These are phyloP conservation scores for Salvia sclarea DNA, from an alignment of 305 asterid species.

Conservation along the genomic window DNA sequence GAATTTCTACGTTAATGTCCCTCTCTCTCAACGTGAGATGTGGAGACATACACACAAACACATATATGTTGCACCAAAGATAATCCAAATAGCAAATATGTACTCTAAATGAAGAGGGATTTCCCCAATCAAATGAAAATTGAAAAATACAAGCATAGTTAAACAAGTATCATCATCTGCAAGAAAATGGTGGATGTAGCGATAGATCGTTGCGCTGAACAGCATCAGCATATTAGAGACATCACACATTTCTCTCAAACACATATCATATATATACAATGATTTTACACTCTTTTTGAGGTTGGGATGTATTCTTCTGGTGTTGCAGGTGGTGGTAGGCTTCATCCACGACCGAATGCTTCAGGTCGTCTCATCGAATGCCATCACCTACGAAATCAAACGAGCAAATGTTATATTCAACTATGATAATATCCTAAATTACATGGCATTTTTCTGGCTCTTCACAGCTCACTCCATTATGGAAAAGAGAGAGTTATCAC, in stretches of 20 bases:
- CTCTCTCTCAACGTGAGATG: neutral
- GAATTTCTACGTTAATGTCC: no score
- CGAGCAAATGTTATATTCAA: slow-evolving; percentile 5
- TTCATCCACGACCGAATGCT: slow-evolving; percentile 36
- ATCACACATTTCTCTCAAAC: slow-evolving; percentile 35
- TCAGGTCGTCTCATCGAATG: slow-evolving; percentile 71
- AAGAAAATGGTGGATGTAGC: slow-evolving; percentile 24
- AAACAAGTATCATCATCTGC: slow-evolving; percentile 8
- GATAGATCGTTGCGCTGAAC: slow-evolving; percentile 25
- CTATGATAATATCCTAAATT: no score
- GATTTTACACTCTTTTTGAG: slow-evolving; percentile 38
- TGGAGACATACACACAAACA: neutral
- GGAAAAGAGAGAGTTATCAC: no score
- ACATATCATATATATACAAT: slow-evolving; percentile 48
- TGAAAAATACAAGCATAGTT: neutral
- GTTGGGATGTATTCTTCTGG: slow-evolving; percentile 16
- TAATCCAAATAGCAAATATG: slow-evolving; percentile 11
- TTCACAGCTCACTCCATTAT: no score
- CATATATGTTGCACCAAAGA: neutral
- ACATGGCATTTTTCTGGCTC: no score
- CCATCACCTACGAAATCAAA: slow-evolving; percentile 62
- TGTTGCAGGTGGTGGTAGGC: slow-evolving; percentile 30
- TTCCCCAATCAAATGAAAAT: slow-evolving; percentile 20
- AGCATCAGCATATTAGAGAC: slow-evolving; percentile 34
- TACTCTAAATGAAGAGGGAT: slow-evolving; percentile 3